These are phyloP conservation scores for Elaeagnus macrophylla DNA, from an alignment of 306 rosid species.

Conservation along the genomic window DNA sequence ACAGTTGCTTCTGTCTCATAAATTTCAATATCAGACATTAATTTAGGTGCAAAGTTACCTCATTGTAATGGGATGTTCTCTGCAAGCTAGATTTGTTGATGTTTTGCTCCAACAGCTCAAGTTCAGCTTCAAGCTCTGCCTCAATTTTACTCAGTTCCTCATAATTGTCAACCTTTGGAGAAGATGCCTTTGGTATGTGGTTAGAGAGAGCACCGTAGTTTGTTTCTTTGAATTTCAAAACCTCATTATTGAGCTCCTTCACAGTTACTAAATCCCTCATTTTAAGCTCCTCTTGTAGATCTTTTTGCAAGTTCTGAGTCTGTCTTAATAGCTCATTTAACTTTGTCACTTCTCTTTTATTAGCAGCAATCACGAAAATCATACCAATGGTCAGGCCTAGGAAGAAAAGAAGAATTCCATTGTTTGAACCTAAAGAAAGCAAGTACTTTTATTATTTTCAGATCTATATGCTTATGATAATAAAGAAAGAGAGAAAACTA, in stretches of 20 bases:
- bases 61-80: neutral
- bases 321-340: slow-evolving; percentile 10
- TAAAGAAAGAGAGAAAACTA: neutral
- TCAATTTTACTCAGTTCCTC: slow-evolving; percentile 4
- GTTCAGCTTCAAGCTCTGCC: slow-evolving; percentile 11
- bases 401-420: neutral
- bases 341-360: slow-evolving; percentile 2
- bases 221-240: slow-evolving; percentile 1
- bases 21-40: neutral
- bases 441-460: neutral
- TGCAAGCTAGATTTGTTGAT: neutral
- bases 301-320: slow-evolving; percentile 1
- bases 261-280: neutral
- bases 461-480: neutral
- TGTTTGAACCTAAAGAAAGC: neutral
- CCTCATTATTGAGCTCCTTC: neutral
- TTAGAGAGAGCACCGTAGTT: neutral
- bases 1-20: neutral
- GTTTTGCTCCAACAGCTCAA: slow-evolving; percentile 5
- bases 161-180: neutral
- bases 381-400: slow-evolving; percentile 2
- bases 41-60: slow-evolving; percentile 6
- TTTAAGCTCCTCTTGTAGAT: slow-evolving; percentile 1
- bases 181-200: neutral
- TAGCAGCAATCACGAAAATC: neutral